Evolutionary conservation across 108 stramenopile species (phyloP).

Genomic region (Seminavis robusta): DNA sequence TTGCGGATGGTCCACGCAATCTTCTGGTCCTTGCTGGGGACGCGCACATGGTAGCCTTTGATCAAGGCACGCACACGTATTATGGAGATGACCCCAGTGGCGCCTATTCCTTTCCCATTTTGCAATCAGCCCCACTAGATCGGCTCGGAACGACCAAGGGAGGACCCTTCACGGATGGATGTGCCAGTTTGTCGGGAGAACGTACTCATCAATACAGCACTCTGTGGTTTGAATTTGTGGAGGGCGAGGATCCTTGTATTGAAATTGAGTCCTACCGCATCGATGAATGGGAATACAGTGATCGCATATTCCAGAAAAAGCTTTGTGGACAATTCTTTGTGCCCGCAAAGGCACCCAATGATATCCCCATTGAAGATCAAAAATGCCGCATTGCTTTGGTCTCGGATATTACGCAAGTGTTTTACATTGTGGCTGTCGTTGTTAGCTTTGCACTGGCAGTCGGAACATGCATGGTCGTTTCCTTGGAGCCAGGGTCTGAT

Average conservation of each 20-base stretch:
- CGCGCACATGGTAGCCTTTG: slow-evolving; percentile 56
- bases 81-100: slow-evolving; percentile 26
- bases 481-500: no score
- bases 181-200: slow-evolving; percentile 29
- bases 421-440: no score
- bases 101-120: slow-evolving; percentile 41
- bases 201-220: slow-evolving; percentile 50
- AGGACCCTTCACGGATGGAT: slow-evolving; percentile 35
- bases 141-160: slow-evolving; percentile 31
- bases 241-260: slow-evolving; percentile 21
- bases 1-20: slow-evolving; percentile 43
- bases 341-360: no score
- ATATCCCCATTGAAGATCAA: no score
- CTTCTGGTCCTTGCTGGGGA: slow-evolving; percentile 41
- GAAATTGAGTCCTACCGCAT: slow-evolving; percentile 28
- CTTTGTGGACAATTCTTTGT: no score
- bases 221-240: slow-evolving; percentile 25
- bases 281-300: no score
- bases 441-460: no score
- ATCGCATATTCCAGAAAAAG: no score
- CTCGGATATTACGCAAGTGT: no score
- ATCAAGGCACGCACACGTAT: slow-evolving; percentile 48
- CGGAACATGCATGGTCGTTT: no score
- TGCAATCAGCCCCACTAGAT: slow-evolving; percentile 46
- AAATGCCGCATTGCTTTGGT: no score